Percentiles rank a stretch among this genome's conserved stretches.
Conservation (phyloP, 1,284 basidiomycete species). For the Naganishia albida region DNA sequence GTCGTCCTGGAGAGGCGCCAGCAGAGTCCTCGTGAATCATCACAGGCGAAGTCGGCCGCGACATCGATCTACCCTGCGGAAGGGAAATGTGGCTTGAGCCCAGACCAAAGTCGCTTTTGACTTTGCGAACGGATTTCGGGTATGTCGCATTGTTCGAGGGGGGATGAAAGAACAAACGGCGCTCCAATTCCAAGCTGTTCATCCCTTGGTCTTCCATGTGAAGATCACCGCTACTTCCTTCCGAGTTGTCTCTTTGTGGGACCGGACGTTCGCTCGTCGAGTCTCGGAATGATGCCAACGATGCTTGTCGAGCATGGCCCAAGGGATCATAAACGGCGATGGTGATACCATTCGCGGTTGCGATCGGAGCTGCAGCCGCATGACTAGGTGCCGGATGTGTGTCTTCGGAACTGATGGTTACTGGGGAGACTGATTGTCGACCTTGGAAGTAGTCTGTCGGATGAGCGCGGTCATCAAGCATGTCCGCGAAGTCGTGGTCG, state of each 20-base stretch:
- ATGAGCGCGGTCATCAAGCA: background rate
- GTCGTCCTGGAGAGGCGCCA: conserved; percentile 33
- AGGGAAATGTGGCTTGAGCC: conserved; percentile 13
- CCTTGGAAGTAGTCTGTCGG: background rate
- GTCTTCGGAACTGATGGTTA: background rate
- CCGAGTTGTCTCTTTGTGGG: conserved; percentile 4
- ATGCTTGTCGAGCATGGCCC: conserved; percentile 22
- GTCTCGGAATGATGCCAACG: conserved; percentile 13
- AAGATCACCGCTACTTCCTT: conserved; percentile 8
- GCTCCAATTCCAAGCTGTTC: conserved; percentile 21
- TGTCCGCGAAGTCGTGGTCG: background rate
- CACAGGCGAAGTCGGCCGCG: conserved; percentile 29
- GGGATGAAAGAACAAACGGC: conserved; percentile 15
- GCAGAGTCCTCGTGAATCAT: conserved; percentile 32
- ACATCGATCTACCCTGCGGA: conserved; percentile 23
- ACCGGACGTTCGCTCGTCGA: background rate
- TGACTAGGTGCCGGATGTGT: background rate
- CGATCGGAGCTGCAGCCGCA: background rate
- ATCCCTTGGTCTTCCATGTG: conserved; percentile 7
- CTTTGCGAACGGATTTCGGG: conserved; percentile 23
- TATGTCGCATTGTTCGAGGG: background rate
- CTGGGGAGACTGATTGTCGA: conserved; percentile 15
- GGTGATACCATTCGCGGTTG: conserved; percentile 1
- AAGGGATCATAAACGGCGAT: conserved; percentile 22
- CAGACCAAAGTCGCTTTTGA: conserved; percentile 32